These are phyloP conservation scores for Eutypa lata DNA, from an alignment of 2,329 filamentous ascomycete genomes.

Conservation along the genomic window DNA sequence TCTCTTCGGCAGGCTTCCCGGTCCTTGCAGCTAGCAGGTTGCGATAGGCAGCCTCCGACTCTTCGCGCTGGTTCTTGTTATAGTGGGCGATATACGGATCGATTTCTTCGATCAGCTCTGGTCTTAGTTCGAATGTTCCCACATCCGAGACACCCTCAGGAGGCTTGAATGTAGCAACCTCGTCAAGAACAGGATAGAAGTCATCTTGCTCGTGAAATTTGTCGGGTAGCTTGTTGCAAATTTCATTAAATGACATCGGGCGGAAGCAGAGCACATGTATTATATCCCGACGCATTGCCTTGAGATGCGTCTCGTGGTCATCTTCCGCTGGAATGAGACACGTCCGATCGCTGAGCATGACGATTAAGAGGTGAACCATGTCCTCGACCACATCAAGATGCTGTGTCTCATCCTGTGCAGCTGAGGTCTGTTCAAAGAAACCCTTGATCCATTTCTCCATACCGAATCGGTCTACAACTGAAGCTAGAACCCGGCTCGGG, in stretches of 20 bases:
- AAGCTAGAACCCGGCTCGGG: constrained; percentile 77
- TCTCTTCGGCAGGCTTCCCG: constrained; percentile 74
- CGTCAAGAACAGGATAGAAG: constrained; percentile 78
- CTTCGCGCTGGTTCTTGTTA: constrained; percentile 93
- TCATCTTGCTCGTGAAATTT: constrained; percentile 86
- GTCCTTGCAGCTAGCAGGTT: constrained; percentile 84
- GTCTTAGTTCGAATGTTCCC: constrained; percentile 89
- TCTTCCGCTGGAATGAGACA: constrained; percentile 69
- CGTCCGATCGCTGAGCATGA: constrained; percentile 84
- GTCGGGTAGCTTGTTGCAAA: constrained; percentile 81
- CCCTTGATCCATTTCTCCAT: constrained; percentile 85
- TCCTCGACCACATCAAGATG: constrained; percentile 93
- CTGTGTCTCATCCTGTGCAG: constrained; percentile 80
- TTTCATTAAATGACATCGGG: constrained; percentile 89
- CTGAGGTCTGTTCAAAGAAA: constrained; percentile 67
- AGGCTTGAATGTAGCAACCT: constrained; percentile 84
- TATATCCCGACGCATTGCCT: constrained; percentile 82
- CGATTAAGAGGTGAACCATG: constrained; percentile 88
- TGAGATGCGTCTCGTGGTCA: constrained; percentile 61
- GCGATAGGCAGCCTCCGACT: constrained; percentile 86
- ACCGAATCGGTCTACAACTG: constrained; percentile 88
- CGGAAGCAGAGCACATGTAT: constrained; percentile 95
- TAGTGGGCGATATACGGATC: constrained; percentile 97
- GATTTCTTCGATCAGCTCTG: constrained; percentile 79
- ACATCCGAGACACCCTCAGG: constrained; percentile 91